These are phyloP conservation scores for Eleusine coracana DNA, from an alignment of 176 grass and related monocot genomes.

Conservation along the genomic window DNA sequence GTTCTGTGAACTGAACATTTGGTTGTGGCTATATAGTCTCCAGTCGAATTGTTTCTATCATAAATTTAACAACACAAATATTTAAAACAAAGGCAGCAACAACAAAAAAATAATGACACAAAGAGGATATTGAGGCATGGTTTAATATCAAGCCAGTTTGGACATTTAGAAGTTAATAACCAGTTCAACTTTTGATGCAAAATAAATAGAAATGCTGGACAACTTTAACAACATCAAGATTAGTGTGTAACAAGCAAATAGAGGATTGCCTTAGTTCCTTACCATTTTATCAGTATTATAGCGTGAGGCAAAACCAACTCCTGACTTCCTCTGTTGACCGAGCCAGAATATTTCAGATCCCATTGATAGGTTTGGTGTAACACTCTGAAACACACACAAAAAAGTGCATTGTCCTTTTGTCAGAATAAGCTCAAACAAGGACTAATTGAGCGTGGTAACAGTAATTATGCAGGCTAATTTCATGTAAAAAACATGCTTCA, in stretches of 20 bases:
- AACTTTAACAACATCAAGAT: neutral
- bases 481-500: neutral
- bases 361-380: slow-evolving; percentile 85
- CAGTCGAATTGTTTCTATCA: neutral
- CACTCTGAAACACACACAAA: slow-evolving; percentile 63
- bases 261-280: slow-evolving; percentile 5
- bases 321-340: slow-evolving; percentile 96
- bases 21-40: neutral
- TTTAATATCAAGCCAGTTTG: neutral
- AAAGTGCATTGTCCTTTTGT: neutral
- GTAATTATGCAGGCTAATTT: slow-evolving; percentile 1
- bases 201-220: neutral
- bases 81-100: neutral
- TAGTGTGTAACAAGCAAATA: slow-evolving; percentile 13
- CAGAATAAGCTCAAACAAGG: slow-evolving; percentile 8
- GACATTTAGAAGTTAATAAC: slow-evolving; percentile 9
- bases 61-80: neutral
- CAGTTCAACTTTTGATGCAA: neutral
- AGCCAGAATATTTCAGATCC: slow-evolving; percentile 98
- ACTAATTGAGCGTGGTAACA: neutral
- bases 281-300: slow-evolving; percentile 99
- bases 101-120: neutral
- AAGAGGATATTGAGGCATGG: neutral
- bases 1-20: neutral
- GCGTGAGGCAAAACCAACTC: slow-evolving; percentile 86